Base-by-base conservation (phyloP, 1,284 basidiomycete species). In the Marasmius fiardii region DNA sequence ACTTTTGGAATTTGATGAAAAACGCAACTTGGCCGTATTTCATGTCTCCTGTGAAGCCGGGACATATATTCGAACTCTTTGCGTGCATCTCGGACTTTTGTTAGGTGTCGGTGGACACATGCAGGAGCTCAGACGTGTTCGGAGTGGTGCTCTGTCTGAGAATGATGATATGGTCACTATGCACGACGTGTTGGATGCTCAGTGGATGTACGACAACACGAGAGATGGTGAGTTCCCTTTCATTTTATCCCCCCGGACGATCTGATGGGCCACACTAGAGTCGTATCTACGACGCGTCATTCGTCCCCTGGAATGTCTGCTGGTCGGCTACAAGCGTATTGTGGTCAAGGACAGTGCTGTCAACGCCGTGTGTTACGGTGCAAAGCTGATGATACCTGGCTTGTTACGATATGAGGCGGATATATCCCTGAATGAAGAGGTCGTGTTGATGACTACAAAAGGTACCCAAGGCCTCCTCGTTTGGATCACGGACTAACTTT, bases 391-490 rank as follows among this genome's bases (percentile, higher is more conserved):
- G 97, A 95, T 99, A 65, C 97, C 97, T 60, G 97, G 97, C 74
- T 81, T 99, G 47, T 80, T 99, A 54, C 92, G 97, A 63, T 99
- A 98, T 72, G 95, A 99, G 74, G 86, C 89, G 45, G 95, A 96
- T 70, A 99, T 99, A 63, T 88, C 94, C 65, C 75, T 98, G 52
- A 85, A 96, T 71, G 97, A 99, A 73, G 97, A 99, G 74, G 91
- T 99, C 49, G 96, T 99, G 47, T 79, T 99, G 61, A 99, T 99
- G 95, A 99, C 97, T 54, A 99, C 97, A 48, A 99, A 99, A 81
- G 97, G 87, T 85, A 63, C 18, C 54, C 37, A 18, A 44, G 41
- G 8, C 53, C 26, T 11, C 1, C 37, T 35, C 43, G 18, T 10
- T 35, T 14, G 31, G 10, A 58, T 37, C 51, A 35, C 67, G 28